phyloP scores from a whole-genome alignment of 2,329 filamentous ascomycete genomes.

The Fusarium sp. region DNA sequence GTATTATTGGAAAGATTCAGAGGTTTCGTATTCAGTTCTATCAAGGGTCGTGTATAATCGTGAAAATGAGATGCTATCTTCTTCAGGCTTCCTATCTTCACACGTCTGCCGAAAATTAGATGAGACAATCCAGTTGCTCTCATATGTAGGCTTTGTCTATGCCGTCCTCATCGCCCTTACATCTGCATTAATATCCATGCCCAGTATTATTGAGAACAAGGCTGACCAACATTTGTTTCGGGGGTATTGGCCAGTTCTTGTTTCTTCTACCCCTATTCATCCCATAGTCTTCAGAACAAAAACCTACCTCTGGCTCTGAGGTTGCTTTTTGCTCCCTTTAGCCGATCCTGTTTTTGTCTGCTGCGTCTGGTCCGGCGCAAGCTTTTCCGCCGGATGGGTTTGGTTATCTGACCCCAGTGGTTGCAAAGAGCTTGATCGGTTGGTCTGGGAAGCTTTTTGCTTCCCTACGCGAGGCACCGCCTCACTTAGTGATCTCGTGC shows the following conservation, averaged over 20 bases:
- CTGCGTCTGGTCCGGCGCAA: neutral
- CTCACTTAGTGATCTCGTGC: slow-evolving; percentile 10
- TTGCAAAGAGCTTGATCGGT: slow-evolving; percentile 8
- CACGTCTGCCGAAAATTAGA: neutral
- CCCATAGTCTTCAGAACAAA: neutral
- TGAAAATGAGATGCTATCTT: neutral
- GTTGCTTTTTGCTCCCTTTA: neutral
- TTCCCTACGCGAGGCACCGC: neutral
- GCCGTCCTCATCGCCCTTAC: neutral
- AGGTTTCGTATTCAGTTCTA: neutral
- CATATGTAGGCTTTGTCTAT: neutral
- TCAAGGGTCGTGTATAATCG: neutral
- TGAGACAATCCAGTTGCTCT: neutral
- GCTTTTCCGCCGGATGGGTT: neutral
- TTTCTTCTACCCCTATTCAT: neutral
- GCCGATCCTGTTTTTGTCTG: slow-evolving; percentile 2
- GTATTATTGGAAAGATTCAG: neutral
- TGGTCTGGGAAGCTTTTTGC: neutral
- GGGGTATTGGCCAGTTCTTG: neutral
- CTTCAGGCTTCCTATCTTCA: neutral
- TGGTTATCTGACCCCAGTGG: neutral
- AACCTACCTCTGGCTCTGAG: neutral
- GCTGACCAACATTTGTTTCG: neutral
- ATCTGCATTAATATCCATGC: neutral
- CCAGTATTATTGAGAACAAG: neutral